Evolutionary conservation across 305 asterid species (phyloP), one percentile per base, ranked within the genome.

Genomic region (Solanum hybrid): DNA sequence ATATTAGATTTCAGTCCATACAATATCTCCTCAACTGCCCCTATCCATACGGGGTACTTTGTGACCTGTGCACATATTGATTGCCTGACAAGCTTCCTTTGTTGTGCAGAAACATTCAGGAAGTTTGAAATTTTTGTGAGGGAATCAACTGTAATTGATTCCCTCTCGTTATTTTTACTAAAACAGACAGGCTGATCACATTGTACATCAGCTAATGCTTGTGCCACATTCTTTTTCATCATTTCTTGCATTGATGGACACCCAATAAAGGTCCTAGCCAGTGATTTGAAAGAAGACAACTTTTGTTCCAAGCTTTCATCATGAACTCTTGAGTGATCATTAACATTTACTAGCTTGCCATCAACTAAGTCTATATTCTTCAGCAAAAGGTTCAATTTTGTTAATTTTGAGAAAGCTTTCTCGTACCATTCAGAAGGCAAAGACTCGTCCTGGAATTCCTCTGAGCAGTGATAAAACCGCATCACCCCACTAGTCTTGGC

Each of bases 1-100:
- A 94, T 89, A 86, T 94, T 97, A 11, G 94, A 94, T 91, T 94
- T 95, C 95, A 96, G 86, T 12, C 90, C 94, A 22, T 80, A 89
- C 56, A 96, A 92, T 89, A 94, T 91, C 95, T 92, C 94, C 85
- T 87, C 91, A 69, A 95, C 93, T 76, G 96, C 92, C 36, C 94
- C 95, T 0, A 90, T 93, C 99, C 97, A 97, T 90, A 95, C 91
- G 87, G 91, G 92, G 89, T 95, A 92, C 36, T 95, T 95, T 37
- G 99, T 97, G 17, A 96, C 98, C 88, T 95, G 99, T 3, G 97
- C 97, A 87, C 97, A 92, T 71, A 96, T 92, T 36, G 92, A 93
- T 60, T 93, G 93, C 91, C 99, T 91, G 56, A 96, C 96, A 88
- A 92, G 92, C 93, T 96, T 96, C 94, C 96, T 95, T 73, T 93